Percentiles rank a stretch among this genome's conserved stretches.
Evolutionary conservation across 371 early-diverging fungal genomes (phyloP).

Genomic region (Rhizopus delemar): DNA sequence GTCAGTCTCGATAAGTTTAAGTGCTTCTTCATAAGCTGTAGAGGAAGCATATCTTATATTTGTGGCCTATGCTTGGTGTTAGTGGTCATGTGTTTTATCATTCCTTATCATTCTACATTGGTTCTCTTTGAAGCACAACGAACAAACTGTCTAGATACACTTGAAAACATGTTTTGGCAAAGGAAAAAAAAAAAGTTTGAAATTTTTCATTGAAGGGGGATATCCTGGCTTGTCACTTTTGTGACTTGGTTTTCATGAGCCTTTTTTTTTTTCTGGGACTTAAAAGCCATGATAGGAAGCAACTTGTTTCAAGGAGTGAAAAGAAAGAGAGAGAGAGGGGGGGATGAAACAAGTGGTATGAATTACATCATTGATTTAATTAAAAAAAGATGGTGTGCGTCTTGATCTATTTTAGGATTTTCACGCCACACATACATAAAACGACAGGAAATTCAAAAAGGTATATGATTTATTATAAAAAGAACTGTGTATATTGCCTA

Average conservation of each 20-base stretch:
- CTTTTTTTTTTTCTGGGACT: not conserved
- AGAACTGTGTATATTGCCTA: slow-evolving; percentile 72
- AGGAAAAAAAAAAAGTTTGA: not conserved
- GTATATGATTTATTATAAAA: slow-evolving; percentile 43
- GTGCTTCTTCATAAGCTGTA: slow-evolving; percentile 76
- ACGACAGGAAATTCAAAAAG: not conserved
- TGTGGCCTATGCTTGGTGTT: slow-evolving; percentile 2
- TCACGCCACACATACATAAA: too few relatives aligned
- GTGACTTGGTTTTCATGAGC: not conserved
- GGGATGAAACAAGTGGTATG: too few relatives aligned
- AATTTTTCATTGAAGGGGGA: slow-evolving; percentile 1
- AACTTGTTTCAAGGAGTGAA: not conserved
- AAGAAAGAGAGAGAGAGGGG: not conserved
- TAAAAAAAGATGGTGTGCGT: too few relatives aligned
- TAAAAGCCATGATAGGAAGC: not conserved
- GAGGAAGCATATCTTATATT: slow-evolving; percentile 26
- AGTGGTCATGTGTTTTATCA: not conserved
- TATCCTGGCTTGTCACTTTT: slow-evolving; percentile 3
- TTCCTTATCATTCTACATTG: not conserved
- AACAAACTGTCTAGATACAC: not conserved
- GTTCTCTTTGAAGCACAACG: slow-evolving; percentile 4
- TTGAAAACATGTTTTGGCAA: slow-evolving; percentile 1
- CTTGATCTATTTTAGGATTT: too few relatives aligned
- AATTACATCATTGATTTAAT: too few relatives aligned
- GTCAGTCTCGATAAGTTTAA: slow-evolving; percentile 71